A percentile compares a stretch with the other conserved stretches of the same genome.
These are phyloP conservation scores for Aurifilum marmelostoma DNA, from an alignment of 2,329 filamentous ascomycete genomes.

Conservation along the genomic window DNA sequence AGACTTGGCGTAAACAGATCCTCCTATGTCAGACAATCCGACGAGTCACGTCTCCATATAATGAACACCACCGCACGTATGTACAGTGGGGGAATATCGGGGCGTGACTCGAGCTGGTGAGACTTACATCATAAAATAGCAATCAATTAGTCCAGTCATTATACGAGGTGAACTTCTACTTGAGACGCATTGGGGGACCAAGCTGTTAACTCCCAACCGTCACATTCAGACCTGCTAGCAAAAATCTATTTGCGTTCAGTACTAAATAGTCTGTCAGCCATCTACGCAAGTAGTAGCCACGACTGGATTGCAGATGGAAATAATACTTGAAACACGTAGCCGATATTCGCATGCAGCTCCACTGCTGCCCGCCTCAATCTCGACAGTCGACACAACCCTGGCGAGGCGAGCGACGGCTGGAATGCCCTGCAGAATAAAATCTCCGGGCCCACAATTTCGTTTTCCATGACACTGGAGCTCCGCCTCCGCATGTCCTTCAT, in stretches of 20 bases:
- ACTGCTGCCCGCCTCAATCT: constrained; percentile 1
- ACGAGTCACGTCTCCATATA: neutral
- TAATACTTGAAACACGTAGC: neutral
- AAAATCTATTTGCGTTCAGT: no score
- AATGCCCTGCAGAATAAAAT: neutral
- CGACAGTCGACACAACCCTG: neutral
- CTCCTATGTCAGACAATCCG: neutral
- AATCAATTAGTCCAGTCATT: no score
- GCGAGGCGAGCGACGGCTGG: neutral
- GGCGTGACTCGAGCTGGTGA: neutral
- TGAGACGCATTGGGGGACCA: no score
- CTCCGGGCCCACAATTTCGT: constrained; percentile 20
- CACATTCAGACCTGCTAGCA: no score
- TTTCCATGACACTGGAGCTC: constrained; percentile 21
- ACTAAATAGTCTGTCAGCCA: no score
- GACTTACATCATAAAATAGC: neutral
- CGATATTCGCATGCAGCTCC: neutral
- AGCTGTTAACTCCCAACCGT: no score
- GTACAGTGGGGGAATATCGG: neutral
- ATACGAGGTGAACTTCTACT: no score
- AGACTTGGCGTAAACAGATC: neutral
- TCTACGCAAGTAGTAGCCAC: no score
- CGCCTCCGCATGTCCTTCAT: constrained; percentile 17
- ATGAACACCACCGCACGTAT: no score
- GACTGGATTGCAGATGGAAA: neutral